These are phyloP conservation scores for Epichloe brachyelytri DNA, from an alignment of 2,329 filamentous ascomycete species.

Conservation along the genomic window DNA sequence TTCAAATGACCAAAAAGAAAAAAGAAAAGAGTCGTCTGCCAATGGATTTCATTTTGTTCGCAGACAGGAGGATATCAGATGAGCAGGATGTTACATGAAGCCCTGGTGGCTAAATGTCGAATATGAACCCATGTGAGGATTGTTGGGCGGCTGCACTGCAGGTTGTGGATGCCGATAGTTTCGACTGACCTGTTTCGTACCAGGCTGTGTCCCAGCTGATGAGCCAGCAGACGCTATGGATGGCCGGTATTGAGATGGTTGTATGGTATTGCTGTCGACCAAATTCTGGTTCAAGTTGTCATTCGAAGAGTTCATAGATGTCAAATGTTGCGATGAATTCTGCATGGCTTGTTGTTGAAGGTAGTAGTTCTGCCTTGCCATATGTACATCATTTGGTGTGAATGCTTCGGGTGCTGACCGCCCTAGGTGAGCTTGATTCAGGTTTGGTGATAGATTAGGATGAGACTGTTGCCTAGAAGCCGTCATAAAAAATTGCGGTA, in stretches of 20 bases:
- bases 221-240: not conserved
- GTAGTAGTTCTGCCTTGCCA: conserved; percentile 1
- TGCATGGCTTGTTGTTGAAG: not conserved
- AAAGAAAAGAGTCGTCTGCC: not conserved
- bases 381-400: not conserved
- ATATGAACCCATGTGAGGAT: not conserved
- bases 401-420: not conserved
- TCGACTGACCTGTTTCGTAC: not conserved
- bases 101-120: not conserved
- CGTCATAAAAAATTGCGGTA: conserved; percentile 2
- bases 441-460: not conserved
- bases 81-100: conserved; percentile 1
- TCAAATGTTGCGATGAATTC: not conserved
- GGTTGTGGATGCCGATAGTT: not conserved
- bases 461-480: not conserved
- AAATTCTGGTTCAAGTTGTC: not conserved
- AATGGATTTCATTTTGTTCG: not conserved
- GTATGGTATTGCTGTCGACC: not conserved
- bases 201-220: not conserved
- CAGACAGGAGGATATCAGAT: not conserved
- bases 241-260: not conserved
- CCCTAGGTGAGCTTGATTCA: not conserved
- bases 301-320: not conserved
- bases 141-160: not conserved
- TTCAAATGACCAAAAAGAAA: not conserved